Conservation (phyloP, 2,329 filamentous ascomycete genomes). For the Cadophora sp. region DNA sequence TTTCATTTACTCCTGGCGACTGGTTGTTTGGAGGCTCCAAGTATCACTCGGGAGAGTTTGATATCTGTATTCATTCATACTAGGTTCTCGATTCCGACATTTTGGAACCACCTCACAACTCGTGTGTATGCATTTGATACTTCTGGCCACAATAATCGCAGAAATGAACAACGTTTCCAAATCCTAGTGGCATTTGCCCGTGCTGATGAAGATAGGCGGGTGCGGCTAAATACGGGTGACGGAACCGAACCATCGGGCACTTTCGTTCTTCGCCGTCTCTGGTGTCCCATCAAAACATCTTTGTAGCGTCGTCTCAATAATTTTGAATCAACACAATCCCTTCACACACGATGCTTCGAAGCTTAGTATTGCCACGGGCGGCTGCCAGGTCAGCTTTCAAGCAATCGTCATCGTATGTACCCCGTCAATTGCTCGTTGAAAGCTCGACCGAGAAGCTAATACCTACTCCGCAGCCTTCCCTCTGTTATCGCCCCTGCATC, state of each 20-base stretch:
- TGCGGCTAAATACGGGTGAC: constrained; percentile 13
- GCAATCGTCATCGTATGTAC: constrained; percentile 56
- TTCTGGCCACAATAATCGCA: no score
- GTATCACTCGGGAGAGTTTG: neutral
- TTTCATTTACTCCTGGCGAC: neutral
- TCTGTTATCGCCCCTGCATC: constrained; percentile 53
- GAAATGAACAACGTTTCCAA: constrained; percentile 11
- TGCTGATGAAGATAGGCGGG: neutral
- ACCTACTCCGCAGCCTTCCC: constrained; percentile 53
- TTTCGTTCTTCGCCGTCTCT: constrained; percentile 10
- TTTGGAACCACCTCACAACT: neutral
- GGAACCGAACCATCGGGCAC: constrained; percentile 6
- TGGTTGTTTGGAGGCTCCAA: neutral
- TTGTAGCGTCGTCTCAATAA: constrained; percentile 16
- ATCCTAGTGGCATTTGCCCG: neutral
- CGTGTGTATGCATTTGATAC: no score
- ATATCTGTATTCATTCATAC: neutral
- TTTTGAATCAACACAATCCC: constrained; percentile 32
- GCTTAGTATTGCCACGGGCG: constrained; percentile 65
- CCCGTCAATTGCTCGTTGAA: constrained; percentile 28
- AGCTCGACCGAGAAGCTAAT: constrained; percentile 29
- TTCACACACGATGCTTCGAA: constrained; percentile 61
- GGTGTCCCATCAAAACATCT: constrained; percentile 21
- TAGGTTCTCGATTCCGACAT: neutral
- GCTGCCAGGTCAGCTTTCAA: constrained; percentile 63